These are phyloP conservation scores for Serendipita vermifera DNA, from an alignment of 768 basidiomycete species.

Conservation along the genomic window DNA sequence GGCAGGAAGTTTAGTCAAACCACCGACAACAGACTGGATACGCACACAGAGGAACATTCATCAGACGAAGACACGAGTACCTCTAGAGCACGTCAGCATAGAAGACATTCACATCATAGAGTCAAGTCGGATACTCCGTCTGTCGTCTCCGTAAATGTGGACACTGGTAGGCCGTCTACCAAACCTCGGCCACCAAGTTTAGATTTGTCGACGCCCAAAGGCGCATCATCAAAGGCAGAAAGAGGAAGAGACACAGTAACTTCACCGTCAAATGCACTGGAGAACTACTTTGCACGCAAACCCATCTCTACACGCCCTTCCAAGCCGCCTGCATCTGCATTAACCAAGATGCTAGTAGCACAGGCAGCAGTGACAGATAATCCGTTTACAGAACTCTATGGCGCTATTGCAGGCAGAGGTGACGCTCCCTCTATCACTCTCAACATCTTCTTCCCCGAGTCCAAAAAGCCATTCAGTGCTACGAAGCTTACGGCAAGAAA, in stretches of 20 bases:
- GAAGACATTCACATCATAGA: no score
- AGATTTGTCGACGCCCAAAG: not conserved
- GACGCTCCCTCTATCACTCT: conserved; percentile 48
- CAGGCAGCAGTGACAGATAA: conserved; percentile 51
- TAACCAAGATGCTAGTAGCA: conserved; percentile 63
- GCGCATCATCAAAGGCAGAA: not conserved
- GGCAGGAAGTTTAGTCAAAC: conserved; percentile 1
- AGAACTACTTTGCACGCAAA: not conserved
- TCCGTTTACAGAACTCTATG: conserved; percentile 81
- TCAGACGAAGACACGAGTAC: conserved; percentile 1
- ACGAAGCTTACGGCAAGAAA: conserved; percentile 67
- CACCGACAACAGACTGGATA: not conserved
- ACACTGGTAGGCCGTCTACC: not conserved
- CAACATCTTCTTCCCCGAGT: conserved; percentile 76
- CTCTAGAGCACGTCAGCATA: no score
- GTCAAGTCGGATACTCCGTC: no score
- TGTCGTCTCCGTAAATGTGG: no score
- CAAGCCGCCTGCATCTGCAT: conserved; percentile 34
- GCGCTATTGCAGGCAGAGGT: conserved; percentile 67
- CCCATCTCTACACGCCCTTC: not conserved
- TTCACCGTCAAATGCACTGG: conserved; percentile 2
- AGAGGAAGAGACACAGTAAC: not conserved
- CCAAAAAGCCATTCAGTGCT: conserved; percentile 45
- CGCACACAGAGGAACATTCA: conserved; percentile 1
- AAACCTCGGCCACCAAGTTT: not conserved